Percentiles rank a stretch among this genome's conserved stretches.
Conservation (phyloP, 1,284 basidiomycete species). For the Tetrapyrgos nigripes region DNA sequence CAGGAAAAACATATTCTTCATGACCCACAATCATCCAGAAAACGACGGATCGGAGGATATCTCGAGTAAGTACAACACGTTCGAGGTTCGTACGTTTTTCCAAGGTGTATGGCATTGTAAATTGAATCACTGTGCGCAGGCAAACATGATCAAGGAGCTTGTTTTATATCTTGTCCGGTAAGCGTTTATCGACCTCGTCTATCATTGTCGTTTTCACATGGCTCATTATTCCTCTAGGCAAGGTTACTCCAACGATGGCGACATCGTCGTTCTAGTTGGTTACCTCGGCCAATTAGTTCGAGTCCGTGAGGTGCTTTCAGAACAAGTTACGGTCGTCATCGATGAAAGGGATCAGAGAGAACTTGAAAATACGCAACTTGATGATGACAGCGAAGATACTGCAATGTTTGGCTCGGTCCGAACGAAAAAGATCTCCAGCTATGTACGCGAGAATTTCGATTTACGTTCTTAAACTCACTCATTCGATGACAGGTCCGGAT, state of each 20-base stretch:
- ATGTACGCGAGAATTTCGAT: slow-evolving; percentile 40
- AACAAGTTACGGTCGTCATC: slow-evolving; percentile 62
- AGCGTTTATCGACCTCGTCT: slow-evolving; percentile 16
- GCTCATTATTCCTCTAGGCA: slow-evolving; percentile 42
- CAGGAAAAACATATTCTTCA: slow-evolving; percentile 63
- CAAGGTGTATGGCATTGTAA: neutral
- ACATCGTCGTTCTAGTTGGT: slow-evolving; percentile 78
- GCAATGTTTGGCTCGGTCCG: neutral
- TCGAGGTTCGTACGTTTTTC: slow-evolving; percentile 54
- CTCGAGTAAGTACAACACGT: slow-evolving; percentile 65
- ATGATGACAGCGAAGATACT: slow-evolving; percentile 56
- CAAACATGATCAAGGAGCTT: slow-evolving; percentile 72
- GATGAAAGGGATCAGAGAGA: slow-evolving; percentile 73
- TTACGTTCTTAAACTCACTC: neutral
- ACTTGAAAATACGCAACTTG: slow-evolving; percentile 46
- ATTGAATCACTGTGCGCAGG: slow-evolving; percentile 44
- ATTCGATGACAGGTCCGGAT: slow-evolving; percentile 55
- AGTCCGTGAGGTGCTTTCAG: slow-evolving; percentile 56
- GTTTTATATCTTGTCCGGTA: slow-evolving; percentile 70
- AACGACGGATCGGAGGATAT: slow-evolving; percentile 56
- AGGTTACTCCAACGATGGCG: slow-evolving; percentile 65
- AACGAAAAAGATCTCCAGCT: slow-evolving; percentile 25
- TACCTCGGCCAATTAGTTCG: slow-evolving; percentile 76
- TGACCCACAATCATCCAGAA: slow-evolving; percentile 61
- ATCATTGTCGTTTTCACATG: neutral